Evolutionary conservation across 2,329 filamentous ascomycete species (phyloP), one percentile per base, ranked within the genome.

Genomic region (Xylaria hypoxylon): DNA sequence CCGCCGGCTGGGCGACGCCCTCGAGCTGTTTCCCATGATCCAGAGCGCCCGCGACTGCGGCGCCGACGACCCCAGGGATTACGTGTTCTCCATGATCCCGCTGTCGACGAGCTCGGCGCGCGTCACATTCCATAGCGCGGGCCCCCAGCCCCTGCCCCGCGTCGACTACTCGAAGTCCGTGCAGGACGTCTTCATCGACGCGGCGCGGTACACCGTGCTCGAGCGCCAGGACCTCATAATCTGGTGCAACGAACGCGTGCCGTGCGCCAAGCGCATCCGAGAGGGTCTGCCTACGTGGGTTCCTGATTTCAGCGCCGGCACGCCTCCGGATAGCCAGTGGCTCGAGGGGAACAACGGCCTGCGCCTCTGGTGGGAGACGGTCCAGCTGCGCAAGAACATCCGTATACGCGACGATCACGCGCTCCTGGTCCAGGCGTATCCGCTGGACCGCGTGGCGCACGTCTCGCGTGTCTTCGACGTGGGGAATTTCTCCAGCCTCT

Each of bases 1-100:
- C 11, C 52, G 62, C 3, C 68, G 71, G 7, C 52, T 71, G 15
- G 63, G 64, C 38, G 59, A 74, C 26, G 35, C 68, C n/a, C 11
- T 73, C 22, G 73, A 74, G 64, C 65, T 74, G 11, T 58, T 73
- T 2, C 70, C 71, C 31, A 71, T 73, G 73, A 64, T 73, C 13
- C 68, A 71, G 55, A 73, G 69, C 22, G 73, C 72, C 17, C 66
- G 70, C 2, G 68, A 55, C 11, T 72, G 69, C 55, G 60, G 38
- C 10, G 60, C 68, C 26, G 50, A 64, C 4, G 73, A 75, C 62
- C 50, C 59, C 8, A 51, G 72, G 3, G 71, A 73, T 26, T 55
- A 48, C 24, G 65, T 75, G 1, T 75, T 75, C 47, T 60, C 72
- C 6, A 71, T 73, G 70, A 53, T 71, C 19, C 67, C 40, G 13